Evolutionary conservation across 345 rosid genomes (phyloP), one percentile per base, ranked within the genome.

Genomic region (Populus euphratica): DNA sequence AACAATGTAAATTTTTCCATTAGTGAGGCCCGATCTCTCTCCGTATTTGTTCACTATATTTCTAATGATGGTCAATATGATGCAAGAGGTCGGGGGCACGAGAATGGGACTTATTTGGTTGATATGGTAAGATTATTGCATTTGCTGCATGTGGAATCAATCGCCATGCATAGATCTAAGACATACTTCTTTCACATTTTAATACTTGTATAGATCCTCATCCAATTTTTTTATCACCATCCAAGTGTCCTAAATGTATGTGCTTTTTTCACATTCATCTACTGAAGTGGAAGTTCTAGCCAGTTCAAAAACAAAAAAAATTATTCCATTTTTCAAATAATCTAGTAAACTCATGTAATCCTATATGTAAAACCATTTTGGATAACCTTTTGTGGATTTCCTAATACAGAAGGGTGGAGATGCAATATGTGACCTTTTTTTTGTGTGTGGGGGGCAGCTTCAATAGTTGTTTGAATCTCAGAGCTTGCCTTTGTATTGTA

Each of bases 21-120:
- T 79, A 89, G 94, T 61, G 98, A 94, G 90, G 97, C 98, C 78
- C 93, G 83, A 63, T 90, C 99, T 79, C 87, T 96, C 76, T 88
- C 95, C 62, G 72, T 94, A 54, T 94, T 94, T 82, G 91, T 90
- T 72, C 92, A 96, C 86, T 87, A 86, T 85, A 88, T 96, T 77
- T 88, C 89, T 41, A 91, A 82, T 82, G 97, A 92, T 76, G 86
- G 81, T 76, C 97, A 89, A 79, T 78, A 82, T 78, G 92, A 88
- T 85, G 72, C 87, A 17, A 94, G 91, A 82, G 97, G 93, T 78
- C 78, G 79, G 47, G 85, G 83, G 21, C 82, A 80, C 63, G 97
- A 91, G 76, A 91, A 88, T 78, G 93, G 88, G 79, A 78, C 80
- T 82, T 78, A 85, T 68, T 75, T 86, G 52, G 80, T 78, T 86